Base-by-base conservation (phyloP, 805 yeast species). In the Candida germanica region DNA sequence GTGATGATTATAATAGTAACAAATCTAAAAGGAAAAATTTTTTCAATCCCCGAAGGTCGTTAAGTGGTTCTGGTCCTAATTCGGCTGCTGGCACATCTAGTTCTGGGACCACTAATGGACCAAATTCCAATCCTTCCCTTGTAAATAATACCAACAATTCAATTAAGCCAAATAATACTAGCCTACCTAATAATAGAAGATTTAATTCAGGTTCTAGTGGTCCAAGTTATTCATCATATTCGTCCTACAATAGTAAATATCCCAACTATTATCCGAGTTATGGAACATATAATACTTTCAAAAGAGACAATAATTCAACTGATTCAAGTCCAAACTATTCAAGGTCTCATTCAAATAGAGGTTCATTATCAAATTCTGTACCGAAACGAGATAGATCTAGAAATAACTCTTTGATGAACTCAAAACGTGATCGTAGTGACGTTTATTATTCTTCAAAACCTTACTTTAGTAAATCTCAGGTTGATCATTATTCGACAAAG, bases 391-490 rank as follows among this genome's bases (percentile, higher is more conserved):
- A 43, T 24, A 25, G 32, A 29, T 23, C 29, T 11, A 36, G 48
- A 25, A 41, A 31, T 31, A 36, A 28, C 27, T 39, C 42, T 1
- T 24, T 42, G 18, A 47, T 54, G 33, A 60, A 50, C 25, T 43
- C 59, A 31, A 49, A 57, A 26, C 39, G 52, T 3, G n/a, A n/a
- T n/a, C 23, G 23, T 20, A 36, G 42, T 5, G 64, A 59, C 37
- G 53, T 61, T 5, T 60, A 60, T 40, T 60, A 56, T 39, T 63
- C 63, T 7, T 42, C 50, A 10, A 47, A 47, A 27, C n/a, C 38
- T 9, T 42, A 47, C 23, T 40, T 32, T 13, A 28, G 10, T 27
- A 44, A 44, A 29, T 25, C 41, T 16, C 46, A 39, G 26, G 44
- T 44, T 8, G 49, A 44, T 28, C 49, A 42, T 28, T 44, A 44